A percentile compares a stretch with the other conserved stretches of the same genome.
These are phyloP conservation scores for Trichophyton mentagrophytes DNA, from an alignment of 2,329 filamentous ascomycete species.

Conservation along the genomic window DNA sequence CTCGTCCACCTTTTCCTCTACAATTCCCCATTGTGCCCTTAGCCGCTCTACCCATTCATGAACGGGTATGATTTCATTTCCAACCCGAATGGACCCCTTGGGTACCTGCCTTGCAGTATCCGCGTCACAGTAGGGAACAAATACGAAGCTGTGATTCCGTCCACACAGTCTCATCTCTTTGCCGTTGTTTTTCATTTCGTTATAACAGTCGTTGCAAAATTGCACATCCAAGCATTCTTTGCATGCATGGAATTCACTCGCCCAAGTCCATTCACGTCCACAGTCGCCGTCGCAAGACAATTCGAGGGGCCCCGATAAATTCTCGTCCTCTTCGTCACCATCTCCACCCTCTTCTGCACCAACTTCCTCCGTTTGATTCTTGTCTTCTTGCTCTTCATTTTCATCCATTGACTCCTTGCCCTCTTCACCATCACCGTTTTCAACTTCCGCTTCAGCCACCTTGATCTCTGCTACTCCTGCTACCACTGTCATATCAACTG, in stretches of 20 bases:
- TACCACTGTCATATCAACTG: neutral
- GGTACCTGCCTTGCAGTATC: slow-evolving; percentile 13
- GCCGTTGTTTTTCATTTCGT: slow-evolving; percentile 13
- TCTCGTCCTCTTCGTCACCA: neutral
- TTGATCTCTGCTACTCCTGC: neutral
- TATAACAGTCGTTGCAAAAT: slow-evolving; percentile 16
- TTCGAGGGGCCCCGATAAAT: slow-evolving; percentile 4
- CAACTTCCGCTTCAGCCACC: neutral
- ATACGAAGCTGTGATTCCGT: slow-evolving; percentile 17
- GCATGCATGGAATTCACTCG: slow-evolving; percentile 20
- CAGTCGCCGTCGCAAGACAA: slow-evolving; percentile 12
- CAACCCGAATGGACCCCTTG: slow-evolving; percentile 16
- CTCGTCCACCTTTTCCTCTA: neutral
- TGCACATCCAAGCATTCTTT: slow-evolving; percentile 19
- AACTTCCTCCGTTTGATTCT: slow-evolving; percentile 1
- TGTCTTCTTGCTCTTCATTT: neutral
- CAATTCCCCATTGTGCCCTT: slow-evolving; percentile 12
- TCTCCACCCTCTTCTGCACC: neutral
- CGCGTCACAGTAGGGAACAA: slow-evolving; percentile 16
- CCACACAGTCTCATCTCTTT: slow-evolving; percentile 20
- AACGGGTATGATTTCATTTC: slow-evolving; percentile 14
- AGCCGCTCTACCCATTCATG: slow-evolving; percentile 17
- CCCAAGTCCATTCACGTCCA: slow-evolving; percentile 13
- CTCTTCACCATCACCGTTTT: neutral
- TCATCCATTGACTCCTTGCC: neutral